Conservation (phyloP, 768 basidiomycete species). For the Termitomyces eurrhizus region DNA sequence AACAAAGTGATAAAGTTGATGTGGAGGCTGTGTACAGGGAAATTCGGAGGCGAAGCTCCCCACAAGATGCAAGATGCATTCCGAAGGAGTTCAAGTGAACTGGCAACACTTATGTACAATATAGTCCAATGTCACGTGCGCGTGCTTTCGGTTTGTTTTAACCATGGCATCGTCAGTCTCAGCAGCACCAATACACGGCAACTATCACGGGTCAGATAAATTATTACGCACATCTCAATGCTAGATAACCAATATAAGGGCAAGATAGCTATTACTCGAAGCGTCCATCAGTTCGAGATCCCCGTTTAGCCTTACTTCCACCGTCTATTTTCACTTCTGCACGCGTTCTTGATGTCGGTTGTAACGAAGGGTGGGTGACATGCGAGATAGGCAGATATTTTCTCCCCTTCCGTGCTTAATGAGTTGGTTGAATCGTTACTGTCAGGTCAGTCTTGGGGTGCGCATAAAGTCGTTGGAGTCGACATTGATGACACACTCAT, state of each 20-base stretch:
- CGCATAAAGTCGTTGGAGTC: slow-evolving; percentile 71
- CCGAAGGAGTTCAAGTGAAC: no score
- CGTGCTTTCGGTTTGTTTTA: background rate
- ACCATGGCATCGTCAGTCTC: slow-evolving; percentile 7
- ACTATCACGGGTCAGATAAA: slow-evolving; percentile 62
- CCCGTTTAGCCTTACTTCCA: slow-evolving; percentile 63
- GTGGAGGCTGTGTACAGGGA: no score
- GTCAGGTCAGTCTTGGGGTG: slow-evolving; percentile 61
- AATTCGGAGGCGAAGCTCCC: no score
- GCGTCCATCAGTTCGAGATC: slow-evolving; percentile 56
- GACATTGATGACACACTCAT: slow-evolving; percentile 80
- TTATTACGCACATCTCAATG: background rate
- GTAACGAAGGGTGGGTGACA: slow-evolving; percentile 84
- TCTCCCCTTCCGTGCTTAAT: background rate
- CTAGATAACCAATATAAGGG: slow-evolving; percentile 1
- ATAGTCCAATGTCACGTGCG: no score
- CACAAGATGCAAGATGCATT: no score
- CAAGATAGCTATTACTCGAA: slow-evolving; percentile 69
- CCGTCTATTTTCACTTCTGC: slow-evolving; percentile 46
- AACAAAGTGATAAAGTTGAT: no score
- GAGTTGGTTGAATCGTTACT: background rate
- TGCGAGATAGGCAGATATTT: slow-evolving; percentile 72
- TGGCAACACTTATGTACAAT: no score
- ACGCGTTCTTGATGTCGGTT: slow-evolving; percentile 77
- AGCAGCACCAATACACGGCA: slow-evolving; percentile 53